Base-by-base conservation (phyloP, 768 basidiomycete species). In the Trametes maxima region DNA sequence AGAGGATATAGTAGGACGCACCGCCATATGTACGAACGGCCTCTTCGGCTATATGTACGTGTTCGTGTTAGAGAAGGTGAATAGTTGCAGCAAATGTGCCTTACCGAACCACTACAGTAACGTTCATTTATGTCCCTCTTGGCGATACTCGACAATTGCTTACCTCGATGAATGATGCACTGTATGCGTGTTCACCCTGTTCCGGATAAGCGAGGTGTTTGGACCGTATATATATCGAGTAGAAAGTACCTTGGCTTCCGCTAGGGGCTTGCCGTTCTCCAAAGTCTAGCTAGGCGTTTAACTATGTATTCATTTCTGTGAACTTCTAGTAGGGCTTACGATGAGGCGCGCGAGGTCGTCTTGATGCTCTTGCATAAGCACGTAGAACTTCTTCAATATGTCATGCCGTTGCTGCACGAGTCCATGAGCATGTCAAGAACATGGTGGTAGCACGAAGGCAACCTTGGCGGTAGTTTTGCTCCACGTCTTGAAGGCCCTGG, bases 181-280 rank as follows among this genome's bases (percentile, higher is more conserved):
- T 90, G 68, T 99, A 99, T 0, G 78, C 69, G 66, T 87, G 88
- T 77, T 99, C 96, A 24, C 89, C 87, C 85, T 92, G 62, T 13
- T 57, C 12, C 46, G 54, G 47, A 28, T 61, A 21, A 21, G 35
- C n/a, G 49, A 24, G 10, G 1, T 36, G 13, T 52, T 17, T 24
- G 33, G 2, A 36, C 11, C 3, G 3, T n/a, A 28, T 14, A 3
- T 0, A 16, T 25, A 35, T 40, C 4, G 21, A 17, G 14, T 22
- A 5, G 16, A 17, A 39, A 45, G 13, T 63, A 90, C 91, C 83
- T 91, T 90, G 37, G 85, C 91, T 66, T 98, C 95, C 0, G 79
- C 77, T 45, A 97, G 77, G 8, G 94, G 82, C 77, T 98, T 99
- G 37, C 97, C 97, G 69, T 99, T 99, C 78, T 99, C 97, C 61